A percentile compares a stretch with the other conserved stretches of the same genome.
Conservation (phyloP, 2,329 filamentous ascomycete species). For the Fusarium domesticum region DNA sequence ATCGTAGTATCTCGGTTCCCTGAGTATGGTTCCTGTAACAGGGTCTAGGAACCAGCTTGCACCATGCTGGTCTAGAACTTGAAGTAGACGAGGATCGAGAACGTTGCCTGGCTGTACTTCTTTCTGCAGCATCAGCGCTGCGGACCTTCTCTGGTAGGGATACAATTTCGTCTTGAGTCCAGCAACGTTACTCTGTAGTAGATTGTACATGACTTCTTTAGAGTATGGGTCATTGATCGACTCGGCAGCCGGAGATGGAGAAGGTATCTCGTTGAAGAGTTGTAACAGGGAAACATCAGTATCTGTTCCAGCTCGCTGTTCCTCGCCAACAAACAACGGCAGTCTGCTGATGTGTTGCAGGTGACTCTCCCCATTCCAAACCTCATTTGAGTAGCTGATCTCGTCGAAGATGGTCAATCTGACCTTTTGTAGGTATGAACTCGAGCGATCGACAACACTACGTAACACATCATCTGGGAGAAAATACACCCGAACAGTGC, state of each 20-base stretch:
- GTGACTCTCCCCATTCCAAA: constrained; percentile 51
- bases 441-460: constrained; percentile 48
- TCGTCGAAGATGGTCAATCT: constrained; percentile 47
- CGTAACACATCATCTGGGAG: constrained; percentile 64
- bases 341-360: constrained; percentile 8
- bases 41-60: constrained; percentile 67
- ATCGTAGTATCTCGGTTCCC: constrained; percentile 71
- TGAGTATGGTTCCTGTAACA: constrained; percentile 58
- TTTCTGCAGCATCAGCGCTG: constrained; percentile 78
- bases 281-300: constrained; percentile 59
- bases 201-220: constrained; percentile 50
- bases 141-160: constrained; percentile 75
- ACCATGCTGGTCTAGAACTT: constrained; percentile 58
- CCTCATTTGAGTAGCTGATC: constrained; percentile 53
- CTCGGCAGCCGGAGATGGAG: constrained; percentile 57
- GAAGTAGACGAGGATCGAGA: constrained; percentile 70
- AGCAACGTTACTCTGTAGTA: constrained; percentile 51
- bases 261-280: constrained; percentile 71
- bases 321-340: background rate
- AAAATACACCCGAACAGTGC: constrained; percentile 55
- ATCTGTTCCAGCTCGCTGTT: constrained; percentile 28
- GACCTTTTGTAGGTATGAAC: constrained; percentile 42
- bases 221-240: constrained; percentile 49
- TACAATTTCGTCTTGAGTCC: constrained; percentile 67
- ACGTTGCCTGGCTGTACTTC: constrained; percentile 64